A percentile compares a stretch with the other conserved stretches of the same genome.
phyloP scores from a whole-genome alignment of 2,329 filamentous ascomycete species.

The Trichothecium sympodiale region DNA sequence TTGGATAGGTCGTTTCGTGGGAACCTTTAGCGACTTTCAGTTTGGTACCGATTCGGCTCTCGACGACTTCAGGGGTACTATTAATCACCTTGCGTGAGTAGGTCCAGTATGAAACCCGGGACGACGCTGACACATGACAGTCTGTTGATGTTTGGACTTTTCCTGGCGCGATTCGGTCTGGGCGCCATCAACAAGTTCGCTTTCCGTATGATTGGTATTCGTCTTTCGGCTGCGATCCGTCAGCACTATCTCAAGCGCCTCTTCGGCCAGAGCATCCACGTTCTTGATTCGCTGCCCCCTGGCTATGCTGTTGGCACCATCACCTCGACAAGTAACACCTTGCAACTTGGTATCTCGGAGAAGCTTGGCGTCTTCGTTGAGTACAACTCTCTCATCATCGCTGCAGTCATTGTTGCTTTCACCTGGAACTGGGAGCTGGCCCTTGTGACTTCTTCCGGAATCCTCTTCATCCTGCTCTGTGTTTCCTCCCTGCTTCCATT shows the following conservation, averaged over 20 bases:
- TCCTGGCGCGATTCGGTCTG: constrained; percentile 52
- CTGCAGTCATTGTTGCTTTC: constrained; percentile 44
- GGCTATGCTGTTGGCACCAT: constrained; percentile 53
- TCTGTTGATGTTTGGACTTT: constrained; percentile 60
- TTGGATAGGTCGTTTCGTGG: constrained; percentile 28
- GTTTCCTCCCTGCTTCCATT: constrained; percentile 40
- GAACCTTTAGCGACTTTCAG: constrained; percentile 35
- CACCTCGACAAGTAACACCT: constrained; percentile 49
- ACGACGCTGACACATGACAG: constrained; percentile 17
- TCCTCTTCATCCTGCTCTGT: constrained; percentile 43
- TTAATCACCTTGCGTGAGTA: constrained; percentile 35
- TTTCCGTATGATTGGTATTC: constrained; percentile 51
- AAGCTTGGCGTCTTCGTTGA: constrained; percentile 50
- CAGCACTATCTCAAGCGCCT: constrained; percentile 53
- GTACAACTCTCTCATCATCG: constrained; percentile 38
- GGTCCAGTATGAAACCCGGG: not conserved
- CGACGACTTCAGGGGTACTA: constrained; percentile 16
- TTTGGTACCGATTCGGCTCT: constrained; percentile 7
- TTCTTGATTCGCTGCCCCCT: constrained; percentile 54
- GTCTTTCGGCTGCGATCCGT: constrained; percentile 49
- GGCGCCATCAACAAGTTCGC: constrained; percentile 53
- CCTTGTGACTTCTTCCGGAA: constrained; percentile 43
- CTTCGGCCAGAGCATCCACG: constrained; percentile 54
- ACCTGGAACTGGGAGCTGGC: constrained; percentile 47
- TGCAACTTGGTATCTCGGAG: constrained; percentile 56